Evolutionary conservation across 2,329 filamentous ascomycete species (phyloP), one percentile per base, ranked within the genome.

Genomic region (Sarocladium strictum): DNA sequence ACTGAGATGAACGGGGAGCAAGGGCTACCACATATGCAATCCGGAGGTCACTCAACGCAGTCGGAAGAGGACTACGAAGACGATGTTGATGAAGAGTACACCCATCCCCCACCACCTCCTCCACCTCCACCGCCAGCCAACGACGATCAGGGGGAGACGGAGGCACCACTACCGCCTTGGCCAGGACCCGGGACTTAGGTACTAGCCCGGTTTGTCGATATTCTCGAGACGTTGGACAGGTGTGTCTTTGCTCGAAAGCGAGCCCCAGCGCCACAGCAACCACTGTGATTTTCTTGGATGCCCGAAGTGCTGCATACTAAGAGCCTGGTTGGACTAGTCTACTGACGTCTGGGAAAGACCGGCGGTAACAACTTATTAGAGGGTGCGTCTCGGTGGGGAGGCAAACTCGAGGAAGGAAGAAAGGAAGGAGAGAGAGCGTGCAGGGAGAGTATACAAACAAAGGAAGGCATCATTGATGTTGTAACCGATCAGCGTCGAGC

Each of bases 41-140:
- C 23, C 15, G 26, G 35, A 15, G 40, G 68, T 52, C 70, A 73
- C 29, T 70, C 67, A 2, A 70, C 67, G 10, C 70, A 73, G 27
- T 66, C 67, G 23, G 74, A 74, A 24, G 69, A 69, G 24, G 67
- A 67, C n/a, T 70, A 70, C 53, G 69, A 68, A 27, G 70, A 72
- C 14, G 66, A 67, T 3, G 60, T 62, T 37, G 65, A 68, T 12
- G 63, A 65, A 17, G 58, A 63, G 15, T 59, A 65, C 47, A 14
- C 4, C 17, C 43, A 19, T 10, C 23, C 29, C 11, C 49, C 35
- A 27, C 50, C 35, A 2, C 58, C 62, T 15, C 56, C 62, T n/a
- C 56, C 60, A 29, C 57, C 56, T 10, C 58, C 57, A 21, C 59
- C 62, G 3, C 55, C 47, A 3, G 38, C 54, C 6, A 26, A n/a